phyloP scores from a whole-genome alignment of 2,329 filamentous ascomycete genomes.

The Fusarium sp. region DNA sequence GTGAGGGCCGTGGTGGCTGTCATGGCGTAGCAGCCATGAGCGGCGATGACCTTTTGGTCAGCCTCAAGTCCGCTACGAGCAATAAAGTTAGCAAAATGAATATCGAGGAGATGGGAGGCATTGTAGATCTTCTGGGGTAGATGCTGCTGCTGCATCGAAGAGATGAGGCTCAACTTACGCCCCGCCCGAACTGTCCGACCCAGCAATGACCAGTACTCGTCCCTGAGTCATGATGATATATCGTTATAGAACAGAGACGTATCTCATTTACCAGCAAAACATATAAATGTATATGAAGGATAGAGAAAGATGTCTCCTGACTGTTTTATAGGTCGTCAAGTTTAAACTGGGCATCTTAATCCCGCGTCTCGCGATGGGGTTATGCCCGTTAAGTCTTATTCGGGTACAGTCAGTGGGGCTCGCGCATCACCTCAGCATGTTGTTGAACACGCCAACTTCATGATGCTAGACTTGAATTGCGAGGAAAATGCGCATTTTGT shows the following conservation, averaged over 20 bases:
- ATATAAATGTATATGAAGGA: not conserved
- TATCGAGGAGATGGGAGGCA: not conserved
- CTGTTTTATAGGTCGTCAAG: not conserved
- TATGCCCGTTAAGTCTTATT: not conserved
- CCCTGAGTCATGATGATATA: constrained; percentile 49
- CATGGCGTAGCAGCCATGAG: constrained; percentile 95
- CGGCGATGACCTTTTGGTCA: constrained; percentile 93
- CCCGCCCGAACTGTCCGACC: constrained; percentile 91
- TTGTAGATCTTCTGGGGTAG: not conserved
- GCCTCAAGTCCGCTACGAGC: constrained; percentile 84
- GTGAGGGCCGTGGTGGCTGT: constrained; percentile 95
- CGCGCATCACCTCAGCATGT: constrained; percentile 6
- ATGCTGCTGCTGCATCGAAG: not conserved
- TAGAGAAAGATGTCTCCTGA: not conserved
- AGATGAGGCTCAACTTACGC: constrained; percentile 64
- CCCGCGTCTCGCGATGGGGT: not conserved
- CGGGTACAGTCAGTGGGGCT: constrained; percentile 23
- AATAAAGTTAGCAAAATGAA: not conserved
- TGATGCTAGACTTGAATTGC: not conserved
- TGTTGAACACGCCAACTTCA: constrained; percentile 11
- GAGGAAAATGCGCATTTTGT: not conserved
- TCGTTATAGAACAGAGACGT: not conserved
- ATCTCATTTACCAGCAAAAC: too few species aligned
- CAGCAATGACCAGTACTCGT: constrained; percentile 83
- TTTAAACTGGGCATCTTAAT: constrained; percentile 4